Percentiles rank a stretch among this genome's conserved stretches.
Evolutionary conservation across 257 asterid genomes (phyloP).

Genomic region (Fraxinus anomala): DNA sequence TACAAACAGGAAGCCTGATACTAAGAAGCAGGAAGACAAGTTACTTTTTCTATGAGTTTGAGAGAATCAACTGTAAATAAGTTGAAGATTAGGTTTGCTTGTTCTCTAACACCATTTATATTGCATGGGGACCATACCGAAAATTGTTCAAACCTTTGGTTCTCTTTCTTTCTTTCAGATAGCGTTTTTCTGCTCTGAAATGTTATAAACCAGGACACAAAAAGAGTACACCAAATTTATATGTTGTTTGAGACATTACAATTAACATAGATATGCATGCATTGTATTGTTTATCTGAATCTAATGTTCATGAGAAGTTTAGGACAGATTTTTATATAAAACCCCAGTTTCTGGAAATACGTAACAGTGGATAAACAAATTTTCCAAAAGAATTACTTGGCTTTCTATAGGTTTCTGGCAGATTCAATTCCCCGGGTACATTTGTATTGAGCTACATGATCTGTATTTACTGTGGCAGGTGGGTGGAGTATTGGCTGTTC

Average conservation of each 20-base stretch:
- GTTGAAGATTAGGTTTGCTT: neutral
- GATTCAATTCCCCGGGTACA: conserved; percentile 9
- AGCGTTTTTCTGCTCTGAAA: neutral
- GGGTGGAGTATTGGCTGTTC: conserved; percentile 85
- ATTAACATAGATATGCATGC: neutral
- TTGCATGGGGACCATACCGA: neutral
- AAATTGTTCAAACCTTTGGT: neutral
- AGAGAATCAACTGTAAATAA: neutral
- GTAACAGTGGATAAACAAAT: neutral
- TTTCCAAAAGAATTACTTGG: neutral
- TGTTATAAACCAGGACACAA: neutral
- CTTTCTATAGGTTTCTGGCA: conserved; percentile 20
- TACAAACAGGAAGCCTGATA: neutral
- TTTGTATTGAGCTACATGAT: conserved; percentile 21
- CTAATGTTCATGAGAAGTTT: neutral
- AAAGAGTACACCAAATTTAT: neutral
- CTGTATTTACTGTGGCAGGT: conserved; percentile 58
- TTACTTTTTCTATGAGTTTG: neutral
- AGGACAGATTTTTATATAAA: neutral
- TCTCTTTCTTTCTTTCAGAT: neutral
- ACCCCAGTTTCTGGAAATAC: neutral
- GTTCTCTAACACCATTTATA: neutral
- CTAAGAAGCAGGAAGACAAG: neutral
- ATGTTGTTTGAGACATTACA: neutral
- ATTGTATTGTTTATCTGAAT: neutral